Base-by-base conservation (phyloP, 2,329 filamentous ascomycete genomes). In the Tolypocladium endophyticum region DNA sequence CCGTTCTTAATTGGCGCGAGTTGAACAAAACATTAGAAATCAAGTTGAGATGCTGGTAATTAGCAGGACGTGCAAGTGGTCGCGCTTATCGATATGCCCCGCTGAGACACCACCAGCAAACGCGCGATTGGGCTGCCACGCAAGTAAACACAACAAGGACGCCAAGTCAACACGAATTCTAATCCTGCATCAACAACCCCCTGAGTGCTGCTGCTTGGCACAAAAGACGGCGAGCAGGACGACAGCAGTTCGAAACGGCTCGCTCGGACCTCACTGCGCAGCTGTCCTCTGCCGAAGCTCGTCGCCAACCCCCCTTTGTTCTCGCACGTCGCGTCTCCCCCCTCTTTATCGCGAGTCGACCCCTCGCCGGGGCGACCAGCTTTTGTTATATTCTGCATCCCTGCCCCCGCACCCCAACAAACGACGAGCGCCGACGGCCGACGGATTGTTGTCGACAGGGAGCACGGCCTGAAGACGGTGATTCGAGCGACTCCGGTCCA, bases 81-180 rank as follows among this genome's bases (percentile, higher is more conserved):
- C 50, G 28, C 23, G 35, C 56, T 62, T 63, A 61, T 64, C 63
- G 63, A 64, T 64, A 63, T 60, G 58, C 61, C 60, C 61, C 58
- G 59, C 61, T 14, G 23, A 35, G 52, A 57, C 30, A 39, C 43
- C 36, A 18, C 16, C 45, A 5, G 53, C 8, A 39, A 41, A 38
- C 55, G 23, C 39, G 43, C 43, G n/a, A 57, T 35, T 58, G 57
- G 57, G 45, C 16, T 36, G 47, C 41, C 35, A 20, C 45, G 35
- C 52, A 38, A 58, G 56, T 61, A 61, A 61, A 61, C 56, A 61
- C 53, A 61, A 56, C 56, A 55, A 52, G 23, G 55, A 23, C 23
- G 36, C n/a, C 55, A 33, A 43, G 55, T 56, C 55, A 56, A 59
- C 58, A 59, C 50, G 33, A 36, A 38, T 41, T 58, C 30, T 30